Conservation (phyloP, 441 rosid species). For the Adansonia madagascariensis region DNA sequence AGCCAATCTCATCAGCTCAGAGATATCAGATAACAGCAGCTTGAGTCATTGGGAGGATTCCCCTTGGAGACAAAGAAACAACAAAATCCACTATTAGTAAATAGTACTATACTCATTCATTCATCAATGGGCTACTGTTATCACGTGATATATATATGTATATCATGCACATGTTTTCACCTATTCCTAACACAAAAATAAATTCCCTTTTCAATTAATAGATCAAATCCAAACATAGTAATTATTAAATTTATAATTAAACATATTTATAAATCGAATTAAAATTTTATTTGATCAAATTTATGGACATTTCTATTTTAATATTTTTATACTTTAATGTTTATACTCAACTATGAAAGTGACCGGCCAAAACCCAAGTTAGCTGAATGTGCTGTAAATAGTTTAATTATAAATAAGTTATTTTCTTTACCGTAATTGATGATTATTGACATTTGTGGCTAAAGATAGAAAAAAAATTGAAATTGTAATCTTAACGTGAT, state of each 20-base stretch:
- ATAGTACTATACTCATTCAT: not conserved
- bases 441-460: constrained; percentile 4
- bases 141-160: not conserved
- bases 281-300: not conserved
- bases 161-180: too few relatives aligned
- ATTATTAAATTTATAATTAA: too few relatives aligned
- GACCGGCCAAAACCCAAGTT: not conserved
- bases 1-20: not conserved
- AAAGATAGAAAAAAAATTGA: not conserved
- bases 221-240: not conserved
- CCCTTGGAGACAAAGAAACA: not conserved
- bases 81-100: not conserved
- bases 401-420: not conserved
- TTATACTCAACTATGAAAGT: not conserved
- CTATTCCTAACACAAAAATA: not conserved
- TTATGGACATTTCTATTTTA: not conserved
- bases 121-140: not conserved
- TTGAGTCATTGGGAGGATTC: not conserved
- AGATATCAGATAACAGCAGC: not conserved
- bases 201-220: not conserved
- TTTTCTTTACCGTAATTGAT: not conserved
- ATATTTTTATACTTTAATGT: not conserved
- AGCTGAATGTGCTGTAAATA: too few relatives aligned
- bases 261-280: too few relatives aligned
- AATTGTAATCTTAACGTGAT: not conserved